Conservation (phyloP, 257 asterid genomes). For the Linderniella brevidens region DNA sequence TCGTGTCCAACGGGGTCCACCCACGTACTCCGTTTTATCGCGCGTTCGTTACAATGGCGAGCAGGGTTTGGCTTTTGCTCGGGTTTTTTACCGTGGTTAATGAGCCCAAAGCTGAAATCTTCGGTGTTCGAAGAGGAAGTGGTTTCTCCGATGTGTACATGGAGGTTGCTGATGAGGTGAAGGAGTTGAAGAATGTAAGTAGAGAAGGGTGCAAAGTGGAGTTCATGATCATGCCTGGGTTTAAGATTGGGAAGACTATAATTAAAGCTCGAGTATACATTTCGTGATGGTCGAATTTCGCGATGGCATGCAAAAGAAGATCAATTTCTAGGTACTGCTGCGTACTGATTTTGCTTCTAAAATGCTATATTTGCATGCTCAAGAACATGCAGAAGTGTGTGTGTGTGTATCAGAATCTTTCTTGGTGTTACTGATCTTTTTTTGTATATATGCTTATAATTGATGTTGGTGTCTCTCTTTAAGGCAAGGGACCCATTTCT, state of each 20-base stretch:
- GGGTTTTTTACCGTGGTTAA: slow-evolving; percentile 26
- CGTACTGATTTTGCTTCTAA: too few relatives aligned
- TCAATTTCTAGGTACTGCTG: too few relatives aligned
- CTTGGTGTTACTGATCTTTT: too few relatives aligned
- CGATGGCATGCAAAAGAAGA: too few relatives aligned
- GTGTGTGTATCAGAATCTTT: too few relatives aligned
- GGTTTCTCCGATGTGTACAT: slow-evolving; percentile 40
- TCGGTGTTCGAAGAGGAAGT: slow-evolving; percentile 41
- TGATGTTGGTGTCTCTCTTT: too few relatives aligned
- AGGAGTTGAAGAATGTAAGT: slow-evolving; percentile 20
- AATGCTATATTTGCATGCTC: too few relatives aligned
- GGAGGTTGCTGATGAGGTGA: slow-evolving; percentile 48
- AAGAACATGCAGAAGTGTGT: too few relatives aligned
- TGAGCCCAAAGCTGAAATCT: slow-evolving; percentile 33
- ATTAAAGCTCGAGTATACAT: slow-evolving; percentile 58
- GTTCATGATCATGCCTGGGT: slow-evolving; percentile 77
- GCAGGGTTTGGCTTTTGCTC: slow-evolving; percentile 61
- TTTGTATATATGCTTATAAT: too few relatives aligned
- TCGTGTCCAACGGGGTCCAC: slow-evolving; percentile 45
- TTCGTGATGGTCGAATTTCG: too few relatives aligned
- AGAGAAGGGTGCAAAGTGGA: slow-evolving; percentile 41
- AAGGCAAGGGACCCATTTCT: too few relatives aligned
- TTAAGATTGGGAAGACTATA: slow-evolving; percentile 31
- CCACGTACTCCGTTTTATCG: slow-evolving; percentile 56
- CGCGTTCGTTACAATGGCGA: slow-evolving; percentile 69